Percentiles rank a stretch among this genome's conserved stretches.
Conservation (phyloP, 78 protist genomes). For the slime mould (Dictyostelium discoideum) region dicty_2.7 NC_007091.3:4438501-4439000, state of each 20-base stretch:
- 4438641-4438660: too few relatives aligned
- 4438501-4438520: too few relatives aligned
- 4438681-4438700: neutral
- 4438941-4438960: slow-evolving; percentile 5
- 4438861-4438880: slow-evolving; percentile 28
- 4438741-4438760: slow-evolving; percentile 30
- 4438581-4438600: too few relatives aligned
- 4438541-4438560: neutral
- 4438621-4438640: too few relatives aligned
- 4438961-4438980: slow-evolving; percentile 18
- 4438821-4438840: neutral
- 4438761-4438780: slow-evolving; percentile 27
- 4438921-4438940: neutral
- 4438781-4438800: neutral
- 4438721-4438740: neutral
- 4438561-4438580: neutral
- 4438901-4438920: neutral
- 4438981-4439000: slow-evolving; percentile 30
- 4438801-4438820: neutral
- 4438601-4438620: too few relatives aligned
- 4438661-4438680: too few relatives aligned
- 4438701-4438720: neutral
- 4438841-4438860: slow-evolving; percentile 41
- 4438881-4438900: neutral
- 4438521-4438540: neutral